phyloP scores from a whole-genome alignment of 345 rosid genomes.

The Bruguiera sexangula region DNA sequence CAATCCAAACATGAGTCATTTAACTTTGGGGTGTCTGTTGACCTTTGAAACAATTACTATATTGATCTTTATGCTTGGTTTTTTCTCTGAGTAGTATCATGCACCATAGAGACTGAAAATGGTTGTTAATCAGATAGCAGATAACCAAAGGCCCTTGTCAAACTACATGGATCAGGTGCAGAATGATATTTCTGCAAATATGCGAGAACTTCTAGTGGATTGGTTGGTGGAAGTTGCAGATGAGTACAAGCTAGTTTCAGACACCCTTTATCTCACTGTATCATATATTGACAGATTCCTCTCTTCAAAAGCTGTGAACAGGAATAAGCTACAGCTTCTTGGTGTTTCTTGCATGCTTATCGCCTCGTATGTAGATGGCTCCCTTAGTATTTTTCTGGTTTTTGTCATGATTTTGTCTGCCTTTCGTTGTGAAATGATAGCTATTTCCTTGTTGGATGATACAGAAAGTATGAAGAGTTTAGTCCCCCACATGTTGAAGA shows the following conservation, averaged over 20 bases:
- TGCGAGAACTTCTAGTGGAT: slow-evolving; percentile 25
- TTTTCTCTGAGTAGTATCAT: no score
- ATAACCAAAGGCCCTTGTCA: slow-evolving; percentile 11
- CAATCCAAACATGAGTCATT: not conserved
- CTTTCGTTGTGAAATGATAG: not conserved
- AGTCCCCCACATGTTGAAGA: slow-evolving; percentile 25
- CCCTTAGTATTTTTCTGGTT: not conserved
- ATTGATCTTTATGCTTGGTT: not conserved
- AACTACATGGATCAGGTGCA: slow-evolving; percentile 21
- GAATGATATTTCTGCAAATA: slow-evolving; percentile 13
- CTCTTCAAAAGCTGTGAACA: slow-evolving; percentile 13
- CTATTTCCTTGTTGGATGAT: not conserved
- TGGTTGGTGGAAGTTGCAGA: slow-evolving; percentile 28
- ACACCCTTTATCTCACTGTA: slow-evolving; percentile 20
- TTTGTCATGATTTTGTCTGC: not conserved
- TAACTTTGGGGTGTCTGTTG: not conserved
- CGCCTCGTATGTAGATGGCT: slow-evolving; percentile 18
- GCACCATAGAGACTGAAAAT: slow-evolving; percentile 1
- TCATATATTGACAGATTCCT: slow-evolving; percentile 20
- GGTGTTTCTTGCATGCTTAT: slow-evolving; percentile 30
- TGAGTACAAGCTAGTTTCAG: slow-evolving; percentile 21
- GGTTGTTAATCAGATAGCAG: slow-evolving; percentile 13
- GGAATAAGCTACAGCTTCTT: slow-evolving; percentile 20
- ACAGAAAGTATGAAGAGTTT: slow-evolving; percentile 30
- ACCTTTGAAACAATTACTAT: not conserved